Evolutionary conservation across 2,329 filamentous ascomycete species (phyloP).

Genomic region (Lecanosticta acicola): DNA sequence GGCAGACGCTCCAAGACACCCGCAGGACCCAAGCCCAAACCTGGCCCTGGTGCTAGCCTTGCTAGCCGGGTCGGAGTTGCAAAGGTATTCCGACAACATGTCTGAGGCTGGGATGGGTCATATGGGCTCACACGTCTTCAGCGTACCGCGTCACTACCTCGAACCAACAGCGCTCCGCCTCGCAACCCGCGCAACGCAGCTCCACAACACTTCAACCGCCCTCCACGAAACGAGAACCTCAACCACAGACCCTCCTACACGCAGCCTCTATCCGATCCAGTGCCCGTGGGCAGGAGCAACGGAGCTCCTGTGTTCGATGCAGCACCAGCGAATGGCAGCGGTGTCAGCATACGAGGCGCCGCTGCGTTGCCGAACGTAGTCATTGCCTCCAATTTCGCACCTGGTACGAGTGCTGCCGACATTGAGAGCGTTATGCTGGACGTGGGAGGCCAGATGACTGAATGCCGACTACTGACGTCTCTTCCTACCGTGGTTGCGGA

Average conservation of each 20-base stretch:
- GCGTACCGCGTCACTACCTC: slow-evolving; percentile 28
- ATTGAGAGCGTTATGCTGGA: slow-evolving; percentile 68
- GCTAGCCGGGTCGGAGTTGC: slow-evolving; percentile 67
- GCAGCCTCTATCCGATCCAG: slow-evolving; percentile 33
- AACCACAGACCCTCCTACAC: slow-evolving; percentile 37
- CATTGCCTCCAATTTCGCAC: slow-evolving; percentile 75
- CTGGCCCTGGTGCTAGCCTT: slow-evolving; percentile 48
- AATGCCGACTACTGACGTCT: slow-evolving; percentile 63
- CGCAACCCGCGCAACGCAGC: slow-evolving; percentile 14
- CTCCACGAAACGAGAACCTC: slow-evolving; percentile 24
- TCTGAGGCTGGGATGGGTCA: background rate
- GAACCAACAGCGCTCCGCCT: slow-evolving; percentile 18
- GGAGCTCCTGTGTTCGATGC: slow-evolving; percentile 27
- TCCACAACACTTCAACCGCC: slow-evolving; percentile 15
- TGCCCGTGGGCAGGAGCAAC: slow-evolving; percentile 25
- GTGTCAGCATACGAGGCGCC: slow-evolving; percentile 65
- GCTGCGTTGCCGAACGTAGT: slow-evolving; percentile 63
- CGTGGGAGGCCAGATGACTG: slow-evolving; percentile 60
- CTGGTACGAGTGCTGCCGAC: slow-evolving; percentile 73
- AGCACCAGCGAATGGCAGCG: slow-evolving; percentile 34
- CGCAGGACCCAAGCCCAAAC: slow-evolving; percentile 40
- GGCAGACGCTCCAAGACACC: slow-evolving; percentile 57
- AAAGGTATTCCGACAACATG: slow-evolving; percentile 56
- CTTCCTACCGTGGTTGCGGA: slow-evolving; percentile 70
- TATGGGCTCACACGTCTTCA: slow-evolving; percentile 3